A percentile compares a stretch with the other conserved stretches of the same genome.
Conservation (phyloP, 768 basidiomycete species). For the Boletus pseudopeckii region DNA sequence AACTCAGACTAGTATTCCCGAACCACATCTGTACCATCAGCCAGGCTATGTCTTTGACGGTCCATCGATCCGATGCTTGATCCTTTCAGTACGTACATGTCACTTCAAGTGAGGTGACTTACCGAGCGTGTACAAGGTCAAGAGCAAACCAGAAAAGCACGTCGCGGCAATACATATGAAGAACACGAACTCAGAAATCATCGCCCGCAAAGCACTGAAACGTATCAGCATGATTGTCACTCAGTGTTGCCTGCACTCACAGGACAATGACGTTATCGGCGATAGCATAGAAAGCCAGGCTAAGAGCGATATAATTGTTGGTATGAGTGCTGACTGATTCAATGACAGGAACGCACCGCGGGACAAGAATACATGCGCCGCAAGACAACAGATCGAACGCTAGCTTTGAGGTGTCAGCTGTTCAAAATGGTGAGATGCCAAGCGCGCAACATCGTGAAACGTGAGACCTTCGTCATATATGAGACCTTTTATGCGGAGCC, state of each 20-base stretch:
- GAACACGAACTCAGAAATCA: constrained; percentile 76
- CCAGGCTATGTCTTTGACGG: constrained; percentile 63
- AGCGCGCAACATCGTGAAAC: background rate
- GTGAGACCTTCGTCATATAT: constrained; percentile 46
- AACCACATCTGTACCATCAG: constrained; percentile 88
- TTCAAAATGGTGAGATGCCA: constrained; percentile 5
- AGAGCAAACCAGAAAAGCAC: constrained; percentile 77
- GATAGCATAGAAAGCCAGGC: constrained; percentile 78
- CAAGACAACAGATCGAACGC: constrained; percentile 85
- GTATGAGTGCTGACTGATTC: background rate
- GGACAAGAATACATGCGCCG: constrained; percentile 82
- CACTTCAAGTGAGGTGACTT: background rate
- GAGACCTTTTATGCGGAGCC: constrained; percentile 63
- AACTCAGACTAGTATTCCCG: constrained; percentile 66
- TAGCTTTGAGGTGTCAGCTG: constrained; percentile 48
- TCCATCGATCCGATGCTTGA: constrained; percentile 31
- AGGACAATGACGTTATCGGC: constrained; percentile 76
- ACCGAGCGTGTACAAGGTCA: constrained; percentile 54
- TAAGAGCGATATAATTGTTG: constrained; percentile 15
- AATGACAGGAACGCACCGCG: constrained; percentile 46
- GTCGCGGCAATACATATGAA: constrained; percentile 75
- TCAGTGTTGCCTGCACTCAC: constrained; percentile 38
- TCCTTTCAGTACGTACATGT: constrained; percentile 24
- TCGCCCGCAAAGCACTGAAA: constrained; percentile 69
- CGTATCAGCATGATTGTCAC: constrained; percentile 4